These are phyloP conservation scores for Phytophthora pini DNA, from an alignment of 352 stramenopile genomes.

Conservation along the genomic window DNA sequence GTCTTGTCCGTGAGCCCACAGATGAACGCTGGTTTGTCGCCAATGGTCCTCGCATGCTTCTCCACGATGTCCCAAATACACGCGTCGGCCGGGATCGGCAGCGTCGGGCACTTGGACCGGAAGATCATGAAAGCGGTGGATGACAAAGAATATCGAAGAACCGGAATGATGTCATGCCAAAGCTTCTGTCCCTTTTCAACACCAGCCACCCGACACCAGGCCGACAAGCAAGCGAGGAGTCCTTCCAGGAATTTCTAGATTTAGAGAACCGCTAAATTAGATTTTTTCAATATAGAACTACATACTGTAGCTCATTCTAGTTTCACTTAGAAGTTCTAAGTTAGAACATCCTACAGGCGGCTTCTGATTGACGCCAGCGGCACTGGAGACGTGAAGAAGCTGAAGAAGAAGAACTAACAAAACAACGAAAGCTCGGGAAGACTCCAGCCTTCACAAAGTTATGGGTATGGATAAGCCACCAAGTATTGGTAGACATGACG, in stretches of 20 bases:
- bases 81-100: conserved; percentile 38
- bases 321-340: no score
- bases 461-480: no score
- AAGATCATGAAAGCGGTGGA: conserved; percentile 42
- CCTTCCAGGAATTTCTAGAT: no score
- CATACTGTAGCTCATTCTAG: no score
- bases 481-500: no score
- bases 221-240: no score
- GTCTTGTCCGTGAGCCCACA: conserved; percentile 49
- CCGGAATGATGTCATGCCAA: background rate
- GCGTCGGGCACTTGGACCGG: conserved; percentile 36
- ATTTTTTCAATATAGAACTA: no score
- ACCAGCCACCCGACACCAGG: conserved; percentile 5
- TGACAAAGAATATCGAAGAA: conserved; percentile 1
- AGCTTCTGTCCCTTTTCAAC: conserved; percentile 24
- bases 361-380: conserved; percentile 28
- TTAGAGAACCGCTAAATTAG: no score
- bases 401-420: no score
- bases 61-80: conserved; percentile 51
- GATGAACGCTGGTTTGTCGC: conserved; percentile 42
- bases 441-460: no score
- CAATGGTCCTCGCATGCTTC: conserved; percentile 33
- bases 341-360: conserved; percentile 6
- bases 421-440: no score
- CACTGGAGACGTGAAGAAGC: no score